Percentiles rank a stretch among this genome's conserved stretches.
These are phyloP conservation scores for Thraustotheca clavata DNA, from an alignment of 352 stramenopile species.

Conservation along the genomic window DNA sequence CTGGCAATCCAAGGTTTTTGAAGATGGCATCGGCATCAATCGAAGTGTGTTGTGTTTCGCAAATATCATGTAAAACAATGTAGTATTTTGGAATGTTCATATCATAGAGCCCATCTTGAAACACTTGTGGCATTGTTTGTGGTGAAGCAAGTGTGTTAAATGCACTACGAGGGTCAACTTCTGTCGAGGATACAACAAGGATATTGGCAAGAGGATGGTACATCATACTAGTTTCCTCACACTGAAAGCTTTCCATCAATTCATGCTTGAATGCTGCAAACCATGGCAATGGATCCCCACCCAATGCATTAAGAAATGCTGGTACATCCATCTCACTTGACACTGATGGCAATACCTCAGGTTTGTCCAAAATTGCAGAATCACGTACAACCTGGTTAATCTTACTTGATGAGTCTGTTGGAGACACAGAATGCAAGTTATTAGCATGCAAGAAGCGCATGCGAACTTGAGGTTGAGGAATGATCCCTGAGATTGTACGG, in stretches of 20 bases:
- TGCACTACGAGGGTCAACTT: constrained; percentile 63
- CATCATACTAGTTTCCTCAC: constrained; percentile 72
- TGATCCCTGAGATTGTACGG: constrained; percentile 60
- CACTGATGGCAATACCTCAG: constrained; percentile 49
- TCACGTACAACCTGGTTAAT: constrained; percentile 55
- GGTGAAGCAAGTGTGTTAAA: constrained; percentile 55
- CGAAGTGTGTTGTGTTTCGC: constrained; percentile 62
- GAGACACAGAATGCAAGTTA: constrained; percentile 39
- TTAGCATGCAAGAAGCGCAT: constrained; percentile 59
- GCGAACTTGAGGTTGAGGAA: constrained; percentile 54
- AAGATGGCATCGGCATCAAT: constrained; percentile 75
- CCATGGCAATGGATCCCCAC: constrained; percentile 57
- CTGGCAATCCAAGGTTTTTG: constrained; percentile 50
- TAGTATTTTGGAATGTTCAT: constrained; percentile 77
- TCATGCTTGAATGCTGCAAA: constrained; percentile 69
- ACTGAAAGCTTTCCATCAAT: constrained; percentile 75
- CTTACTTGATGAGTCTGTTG: constrained; percentile 44
- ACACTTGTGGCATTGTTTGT: constrained; percentile 43
- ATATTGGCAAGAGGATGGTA: constrained; percentile 64
- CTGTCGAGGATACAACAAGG: constrained; percentile 71
- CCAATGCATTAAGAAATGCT: constrained; percentile 51
- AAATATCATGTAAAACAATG: constrained; percentile 80
- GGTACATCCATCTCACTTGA: constrained; percentile 51
- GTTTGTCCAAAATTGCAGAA: not conserved
- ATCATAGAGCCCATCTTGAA: constrained; percentile 74